Base-by-base conservation (phyloP, 768 basidiomycete genomes). In the Mycena pura region DNA sequence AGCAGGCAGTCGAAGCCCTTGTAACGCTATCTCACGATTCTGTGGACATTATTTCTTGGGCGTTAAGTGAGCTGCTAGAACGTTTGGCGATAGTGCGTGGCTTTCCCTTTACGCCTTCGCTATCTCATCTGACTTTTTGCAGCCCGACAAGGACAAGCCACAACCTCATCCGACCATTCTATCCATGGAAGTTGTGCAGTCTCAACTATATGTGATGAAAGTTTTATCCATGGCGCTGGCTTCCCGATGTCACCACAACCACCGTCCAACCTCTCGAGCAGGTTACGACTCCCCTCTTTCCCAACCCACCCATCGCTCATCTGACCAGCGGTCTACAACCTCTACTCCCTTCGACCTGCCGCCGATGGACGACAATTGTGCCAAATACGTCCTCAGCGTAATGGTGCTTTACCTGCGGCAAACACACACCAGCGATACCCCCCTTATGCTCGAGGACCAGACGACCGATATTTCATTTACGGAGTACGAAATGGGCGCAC, bases 191-290 rank as follows among this genome's bases (percentile, higher is more conserved):
- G 84, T 89, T 40, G 82, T 95, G 5, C 93, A 96, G 70, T 95
- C 94, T 0, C 92, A 95, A 71, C 80, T 96, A 2, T 93, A 92
- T 67, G 76, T 96, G 36, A 81, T 95, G 68, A 93, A 95, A 75
- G 87, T 95, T 22, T 74, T 96, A 13, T 83, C 89, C 0, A 80
- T 90, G 41, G 86, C 88, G 45, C 86, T 96, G 83, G 86, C 91
- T 5, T 87, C 90, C 15, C 86, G 91, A 29, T 94, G 91, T 90
- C 80, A 77, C 32, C 74, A 78, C n/a, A 76, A 78, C 48, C 70
- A 79, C 6, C 76, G 80, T 14, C 72, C 82, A 7, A 71, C 70
- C 28, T 84, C 84, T 19, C 80, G 79, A 17, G 68, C 79, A 25
- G 78, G 81, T 66, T 77, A 77, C 64, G 82, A 79, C 34, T 71